Conservation (phyloP, 2,329 filamentous ascomycete species). For the Colletotrichum orchidophilum region DNA sequence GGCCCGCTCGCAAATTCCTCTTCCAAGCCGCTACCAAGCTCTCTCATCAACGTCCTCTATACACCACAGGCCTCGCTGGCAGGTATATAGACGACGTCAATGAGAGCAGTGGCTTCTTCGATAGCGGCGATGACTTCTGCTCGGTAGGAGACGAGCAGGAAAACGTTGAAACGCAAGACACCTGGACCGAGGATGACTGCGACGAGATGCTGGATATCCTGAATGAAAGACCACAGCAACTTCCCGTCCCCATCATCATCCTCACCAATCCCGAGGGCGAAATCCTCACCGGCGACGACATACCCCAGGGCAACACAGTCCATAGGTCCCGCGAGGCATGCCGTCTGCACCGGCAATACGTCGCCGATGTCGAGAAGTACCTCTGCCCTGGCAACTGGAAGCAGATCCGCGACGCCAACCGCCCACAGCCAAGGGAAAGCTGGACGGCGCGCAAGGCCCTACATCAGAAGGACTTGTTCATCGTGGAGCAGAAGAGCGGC, state of each 20-base stretch:
- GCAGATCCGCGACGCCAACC: neutral
- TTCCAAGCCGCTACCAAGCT: neutral
- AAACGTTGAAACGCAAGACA: neutral
- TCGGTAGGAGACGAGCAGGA: neutral
- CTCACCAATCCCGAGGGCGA: neutral
- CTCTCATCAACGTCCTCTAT: neutral
- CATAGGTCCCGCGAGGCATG: neutral
- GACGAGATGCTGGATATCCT: neutral
- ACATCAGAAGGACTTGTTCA: no score
- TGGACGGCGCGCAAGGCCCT: no score
- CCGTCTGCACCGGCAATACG: neutral
- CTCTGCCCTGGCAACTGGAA: conserved; percentile 1
- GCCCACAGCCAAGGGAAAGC: neutral
- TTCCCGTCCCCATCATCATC: neutral
- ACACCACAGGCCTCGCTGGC: neutral
- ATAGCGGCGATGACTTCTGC: neutral
- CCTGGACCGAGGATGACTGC: neutral
- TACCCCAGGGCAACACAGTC: neutral
- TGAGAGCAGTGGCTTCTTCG: neutral
- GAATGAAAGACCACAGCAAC: neutral
- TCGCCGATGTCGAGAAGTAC: neutral
- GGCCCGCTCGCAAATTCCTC: neutral
- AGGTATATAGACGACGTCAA: neutral
- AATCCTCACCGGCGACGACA: neutral
- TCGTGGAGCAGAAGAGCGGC: neutral